Base-by-base conservation (phyloP, 176 grass and related monocot genomes). In the Bonia amplexicaulis region DNA sequence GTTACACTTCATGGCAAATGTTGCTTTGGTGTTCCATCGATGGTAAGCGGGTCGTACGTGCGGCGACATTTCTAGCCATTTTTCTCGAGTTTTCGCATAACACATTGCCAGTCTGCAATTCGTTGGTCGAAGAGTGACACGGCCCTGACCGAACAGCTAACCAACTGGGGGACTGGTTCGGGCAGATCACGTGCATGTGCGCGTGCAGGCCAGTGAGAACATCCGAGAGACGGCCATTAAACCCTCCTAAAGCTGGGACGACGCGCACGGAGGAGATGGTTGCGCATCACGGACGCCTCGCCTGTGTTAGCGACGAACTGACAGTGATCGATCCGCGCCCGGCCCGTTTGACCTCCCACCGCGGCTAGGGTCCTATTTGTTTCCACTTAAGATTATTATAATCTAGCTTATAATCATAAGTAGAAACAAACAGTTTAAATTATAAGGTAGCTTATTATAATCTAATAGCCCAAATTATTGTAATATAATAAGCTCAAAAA, bases 211-310 rank as follows among this genome's bases (percentile, higher is more conserved):
- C 70, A 69, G 48, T 69, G 46, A 12, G 59, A 61, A 27, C 5
- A 13, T 26, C 11, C 11, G 26, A 12, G 72, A 68, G 69, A 15
- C 70, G 63, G 86, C n/a, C 70, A 87, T 82, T 76, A 53, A 82
- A 82, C 52, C 47, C 48, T 66, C 19, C 53, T 39, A 87, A 87
- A 84, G 89, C 80, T 60, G 62, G 33, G 63, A 69, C 12, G 17
- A 57, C 2, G 73, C 60, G 35, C 82, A 66, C 23, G 66, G 67
- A 45, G 78, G 27, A 61, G 85, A 87, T 48, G 89, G 89, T 84
- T 91, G 89, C 53, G 69, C 61, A 0, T 91, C 89, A 91, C 89
- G 89, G 89, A 29, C 59, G 74, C 76, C 89, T 91, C 48, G 89
- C 85, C 69, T 8, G 80, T 8, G 85, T 15, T 39, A 57, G 63